Base-by-base conservation (phyloP, 169 alveolate genomes). In the Babesia bovis region DNA sequence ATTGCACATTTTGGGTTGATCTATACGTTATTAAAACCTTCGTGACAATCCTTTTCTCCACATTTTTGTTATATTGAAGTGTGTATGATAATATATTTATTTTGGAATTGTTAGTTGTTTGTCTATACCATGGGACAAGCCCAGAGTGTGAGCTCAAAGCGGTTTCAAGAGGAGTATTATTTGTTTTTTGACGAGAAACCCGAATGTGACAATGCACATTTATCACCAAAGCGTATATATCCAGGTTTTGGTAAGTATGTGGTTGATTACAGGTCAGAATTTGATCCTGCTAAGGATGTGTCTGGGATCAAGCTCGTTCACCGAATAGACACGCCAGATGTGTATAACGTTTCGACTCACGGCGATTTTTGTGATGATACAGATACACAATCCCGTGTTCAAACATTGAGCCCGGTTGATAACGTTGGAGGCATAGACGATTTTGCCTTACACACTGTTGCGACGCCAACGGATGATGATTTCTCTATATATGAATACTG, bases 381-480 rank as follows among this genome's bases (percentile, higher is more conserved):
- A 9, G 60, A 44, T 7, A 23, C 19, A 1, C 17, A 9, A 7
- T 26, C 33, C 21, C 35, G 23, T 12, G 60, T 25, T 25, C 12
- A 17, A 12, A 35, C 50, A n/a, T 49, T 30, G 23, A 63, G 73
- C 42, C 17, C 26, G 19, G 19, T 17, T 26, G 55, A 26, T 26
- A 5, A 5, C 19, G 19, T 12, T 47, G 55, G 26, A 9, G 55
- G 55, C 5, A 47, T 26, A 5, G 9, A 47, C 17, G 55, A 47
- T 26, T 47, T 47, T 47, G 19, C 55, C 25, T 42, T 28, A 6
- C n/a, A 28, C 26, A 17, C 32, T 25, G 73, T 28, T 15, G 50
- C 19, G 35, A 10, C 10, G 45, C 15, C 32, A 2, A 38, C 13
- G 42, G 94, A 91, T 3, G 90, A 82, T 5, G 82, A 89, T 79